Percentiles rank a stretch among this genome's conserved stretches.
phyloP scores from a whole-genome alignment of 2,329 filamentous ascomycete species.

The Venturia effusa region DNA sequence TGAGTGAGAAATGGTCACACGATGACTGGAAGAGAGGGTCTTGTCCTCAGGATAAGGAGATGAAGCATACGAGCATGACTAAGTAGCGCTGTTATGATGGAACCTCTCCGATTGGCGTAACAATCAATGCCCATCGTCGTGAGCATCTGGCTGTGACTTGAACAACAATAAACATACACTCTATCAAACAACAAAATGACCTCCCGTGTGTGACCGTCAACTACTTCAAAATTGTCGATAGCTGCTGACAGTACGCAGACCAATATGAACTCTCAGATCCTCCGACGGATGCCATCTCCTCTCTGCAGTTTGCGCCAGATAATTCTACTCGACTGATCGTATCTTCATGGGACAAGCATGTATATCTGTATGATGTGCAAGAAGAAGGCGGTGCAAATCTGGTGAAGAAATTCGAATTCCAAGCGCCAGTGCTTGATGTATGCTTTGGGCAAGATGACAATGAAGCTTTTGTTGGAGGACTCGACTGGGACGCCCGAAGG shows the following conservation, averaged over 20 bases:
- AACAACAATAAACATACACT: neutral
- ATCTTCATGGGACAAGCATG: constrained; percentile 86
- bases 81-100: neutral
- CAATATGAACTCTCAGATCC: constrained; percentile 78
- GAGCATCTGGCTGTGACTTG: neutral
- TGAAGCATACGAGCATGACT: neutral
- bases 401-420: constrained; percentile 64
- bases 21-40: too few relatives aligned
- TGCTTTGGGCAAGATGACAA: constrained; percentile 73
- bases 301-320: constrained; percentile 71
- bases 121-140: neutral
- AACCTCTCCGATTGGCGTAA: neutral
- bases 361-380: constrained; percentile 75
- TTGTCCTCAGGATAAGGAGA: neutral
- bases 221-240: neutral
- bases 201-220: neutral
- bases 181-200: neutral
- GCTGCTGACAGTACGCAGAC: neutral
- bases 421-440: constrained; percentile 78
- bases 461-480: constrained; percentile 74
- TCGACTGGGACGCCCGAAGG: constrained; percentile 80
- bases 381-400: constrained; percentile 50
- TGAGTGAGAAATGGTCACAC: too few relatives aligned
- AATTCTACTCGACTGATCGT: constrained; percentile 71
- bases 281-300: constrained; percentile 77